phyloP scores from a whole-genome alignment of 495 filamentous ascomycete genomes.

The Aspergillus indologenus region DNA sequence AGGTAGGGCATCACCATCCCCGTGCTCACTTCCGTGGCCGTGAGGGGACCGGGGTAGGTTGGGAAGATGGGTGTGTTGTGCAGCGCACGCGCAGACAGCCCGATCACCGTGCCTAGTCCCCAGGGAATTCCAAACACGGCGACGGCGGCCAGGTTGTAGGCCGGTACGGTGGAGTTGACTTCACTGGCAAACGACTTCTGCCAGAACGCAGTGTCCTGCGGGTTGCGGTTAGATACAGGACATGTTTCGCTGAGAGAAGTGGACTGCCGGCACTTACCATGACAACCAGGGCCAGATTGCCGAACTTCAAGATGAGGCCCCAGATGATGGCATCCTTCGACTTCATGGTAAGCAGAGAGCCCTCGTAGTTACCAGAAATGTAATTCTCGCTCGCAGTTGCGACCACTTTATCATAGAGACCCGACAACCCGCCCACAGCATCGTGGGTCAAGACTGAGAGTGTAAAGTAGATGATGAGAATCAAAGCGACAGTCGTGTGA shows the following conservation, averaged over 20 bases:
- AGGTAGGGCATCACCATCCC: conserved; percentile 49
- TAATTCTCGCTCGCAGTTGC: conserved; percentile 34
- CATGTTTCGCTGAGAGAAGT: background rate
- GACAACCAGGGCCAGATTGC: conserved; percentile 49
- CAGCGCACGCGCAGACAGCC: conserved; percentile 45
- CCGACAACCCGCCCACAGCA: conserved; percentile 30
- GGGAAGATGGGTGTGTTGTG: conserved; percentile 48
- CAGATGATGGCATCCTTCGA: conserved; percentile 51
- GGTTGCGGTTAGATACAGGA: background rate
- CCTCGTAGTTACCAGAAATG: conserved; percentile 45
- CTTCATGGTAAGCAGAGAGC: conserved; percentile 49
- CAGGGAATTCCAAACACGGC: conserved; percentile 50
- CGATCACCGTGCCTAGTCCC: conserved; percentile 49
- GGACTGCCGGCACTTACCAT: conserved; percentile 39
- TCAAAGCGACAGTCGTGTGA: conserved; percentile 37
- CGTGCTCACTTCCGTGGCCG: conserved; percentile 38
- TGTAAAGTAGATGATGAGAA: conserved; percentile 42
- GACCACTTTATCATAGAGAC: conserved; percentile 38
- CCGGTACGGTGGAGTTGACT: conserved; percentile 40
- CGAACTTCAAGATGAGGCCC: conserved; percentile 46
- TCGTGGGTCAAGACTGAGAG: conserved; percentile 32
- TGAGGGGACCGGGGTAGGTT: conserved; percentile 48
- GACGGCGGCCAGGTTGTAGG: conserved; percentile 44
- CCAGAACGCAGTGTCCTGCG: conserved; percentile 51
- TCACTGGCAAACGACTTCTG: conserved; percentile 49